phyloP scores from a whole-genome alignment of 257 asterid species.

The Catharanthus roseus region DNA sequence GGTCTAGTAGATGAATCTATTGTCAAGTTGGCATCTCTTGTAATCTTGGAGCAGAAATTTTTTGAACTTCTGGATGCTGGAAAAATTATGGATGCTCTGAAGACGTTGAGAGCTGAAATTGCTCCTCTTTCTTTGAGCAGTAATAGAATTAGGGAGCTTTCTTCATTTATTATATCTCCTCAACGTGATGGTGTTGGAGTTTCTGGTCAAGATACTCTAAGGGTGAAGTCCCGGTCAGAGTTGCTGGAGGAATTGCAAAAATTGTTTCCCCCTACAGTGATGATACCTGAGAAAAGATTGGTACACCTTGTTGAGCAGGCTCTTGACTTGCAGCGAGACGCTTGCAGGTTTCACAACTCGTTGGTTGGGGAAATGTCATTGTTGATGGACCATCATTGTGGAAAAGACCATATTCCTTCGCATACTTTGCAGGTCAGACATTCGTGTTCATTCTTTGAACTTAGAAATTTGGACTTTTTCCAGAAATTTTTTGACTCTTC shows the following conservation, averaged over 20 bases:
- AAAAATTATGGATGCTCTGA: conserved; percentile 65
- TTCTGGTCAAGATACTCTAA: conserved; percentile 29
- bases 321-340: conserved; percentile 60
- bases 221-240: conserved; percentile 40
- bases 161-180: conserved; percentile 52
- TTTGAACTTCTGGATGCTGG: conserved; percentile 56
- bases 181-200: conserved; percentile 27
- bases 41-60: conserved; percentile 75
- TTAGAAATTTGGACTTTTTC: neutral
- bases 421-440: conserved; percentile 61
- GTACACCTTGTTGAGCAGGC: conserved; percentile 84
- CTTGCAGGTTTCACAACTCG: conserved; percentile 79
- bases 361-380: conserved; percentile 55
- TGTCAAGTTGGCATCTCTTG: conserved; percentile 54
- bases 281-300: conserved; percentile 68
- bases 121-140: conserved; percentile 48
- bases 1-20: conserved; percentile 48
- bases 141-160: conserved; percentile 56
- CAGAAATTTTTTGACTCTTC: neutral
- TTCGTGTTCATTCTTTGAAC: neutral
- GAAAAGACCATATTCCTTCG: conserved; percentile 68
- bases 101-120: conserved; percentile 70
- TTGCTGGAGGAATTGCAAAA: conserved; percentile 63
- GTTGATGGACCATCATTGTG: conserved; percentile 71
- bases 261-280: conserved; percentile 66